Evolutionary conservation across 768 basidiomycete species (phyloP), one percentile per base, ranked within the genome.

Genomic region (Scleroderma bovista): DNA sequence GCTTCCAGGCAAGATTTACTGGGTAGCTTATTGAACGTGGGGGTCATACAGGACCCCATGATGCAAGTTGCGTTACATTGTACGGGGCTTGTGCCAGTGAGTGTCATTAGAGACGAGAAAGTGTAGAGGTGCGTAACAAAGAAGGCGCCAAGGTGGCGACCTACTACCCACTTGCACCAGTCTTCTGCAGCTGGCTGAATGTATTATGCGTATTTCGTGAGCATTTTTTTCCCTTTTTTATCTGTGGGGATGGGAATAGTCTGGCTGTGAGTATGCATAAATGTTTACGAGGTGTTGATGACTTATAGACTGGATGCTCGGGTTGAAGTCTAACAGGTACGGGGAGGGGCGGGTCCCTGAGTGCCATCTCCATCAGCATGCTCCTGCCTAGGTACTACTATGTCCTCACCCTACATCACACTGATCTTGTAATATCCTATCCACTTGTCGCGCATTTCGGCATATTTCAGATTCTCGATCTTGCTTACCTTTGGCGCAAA

Each of bases 261-360:
- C 41, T 10, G 22, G 16, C n/a, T 7, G 26, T 29, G 9, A 29
- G 4, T 29, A 9, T 29, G 9, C 12, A 13, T 13, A 5, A n/a
- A 36, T 36, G 34, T 47, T n/a, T 48, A 38, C 50, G 29, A 10
- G 20, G 34, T 13, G n/a, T n/a, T 36, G n/a, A 15, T n/a, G 13
- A 3, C 13, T n/a, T 19, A 8, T 39, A 66, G 64, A 66, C 42
- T 62, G 64, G 66, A 66, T 68, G 65, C 60, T 68, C 34, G 66
- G 64, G 7, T 58, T 66, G 29, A 32, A 53, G 42, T 48, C 53
- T 57, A 26, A 41, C 49, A 0, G 53, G 56, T 32, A 52, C 43
- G 2, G 59, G 59, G 22, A 38, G 43, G 29, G 3, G 39, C 6
- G 54, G 44, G 1, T 36, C 39, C 20, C 43, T 65, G 38, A 51